Conservation (phyloP, 768 basidiomycete species). For the Russula abietina region DNA sequence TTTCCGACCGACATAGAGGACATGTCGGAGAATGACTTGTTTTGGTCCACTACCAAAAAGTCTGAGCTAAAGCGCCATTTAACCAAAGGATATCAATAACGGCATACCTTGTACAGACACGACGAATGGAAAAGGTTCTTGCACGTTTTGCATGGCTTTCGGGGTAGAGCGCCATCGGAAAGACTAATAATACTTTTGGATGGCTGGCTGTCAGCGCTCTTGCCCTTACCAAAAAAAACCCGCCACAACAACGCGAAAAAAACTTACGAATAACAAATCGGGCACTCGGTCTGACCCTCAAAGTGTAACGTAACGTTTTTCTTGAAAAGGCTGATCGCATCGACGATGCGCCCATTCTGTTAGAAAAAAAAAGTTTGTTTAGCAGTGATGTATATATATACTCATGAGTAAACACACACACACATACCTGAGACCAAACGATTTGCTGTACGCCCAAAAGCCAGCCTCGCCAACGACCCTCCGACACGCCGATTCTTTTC, state of each 20-base stretch:
- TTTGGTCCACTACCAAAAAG: slow-evolving; percentile 69
- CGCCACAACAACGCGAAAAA: no score
- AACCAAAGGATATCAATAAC: neutral
- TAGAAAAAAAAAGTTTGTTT: neutral
- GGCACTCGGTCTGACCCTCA: slow-evolving; percentile 92
- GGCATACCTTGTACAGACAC: slow-evolving; percentile 81
- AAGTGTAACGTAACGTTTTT: slow-evolving; percentile 91
- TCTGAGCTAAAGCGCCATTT: neutral
- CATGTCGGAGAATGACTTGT: slow-evolving; percentile 86
- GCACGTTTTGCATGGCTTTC: slow-evolving; percentile 90
- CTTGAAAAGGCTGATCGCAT: slow-evolving; percentile 85
- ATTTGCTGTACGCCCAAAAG: slow-evolving; percentile 87
- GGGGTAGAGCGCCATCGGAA: slow-evolving; percentile 80
- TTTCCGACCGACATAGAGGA: slow-evolving; percentile 84
- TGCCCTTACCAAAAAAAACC: no score
- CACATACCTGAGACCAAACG: slow-evolving; percentile 79
- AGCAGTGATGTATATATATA: no score
- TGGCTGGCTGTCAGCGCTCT: neutral
- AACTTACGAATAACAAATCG: slow-evolving; percentile 88
- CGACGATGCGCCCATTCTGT: slow-evolving; percentile 86
- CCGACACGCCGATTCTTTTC: slow-evolving; percentile 80
- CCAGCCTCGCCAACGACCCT: slow-evolving; percentile 91
- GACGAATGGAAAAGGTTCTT: slow-evolving; percentile 90
- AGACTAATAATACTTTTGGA: slow-evolving; percentile 81
- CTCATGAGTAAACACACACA: no score